Conservation (phyloP, 192 early-diverging fungal species). For the Backusella macrospora region DNA sequence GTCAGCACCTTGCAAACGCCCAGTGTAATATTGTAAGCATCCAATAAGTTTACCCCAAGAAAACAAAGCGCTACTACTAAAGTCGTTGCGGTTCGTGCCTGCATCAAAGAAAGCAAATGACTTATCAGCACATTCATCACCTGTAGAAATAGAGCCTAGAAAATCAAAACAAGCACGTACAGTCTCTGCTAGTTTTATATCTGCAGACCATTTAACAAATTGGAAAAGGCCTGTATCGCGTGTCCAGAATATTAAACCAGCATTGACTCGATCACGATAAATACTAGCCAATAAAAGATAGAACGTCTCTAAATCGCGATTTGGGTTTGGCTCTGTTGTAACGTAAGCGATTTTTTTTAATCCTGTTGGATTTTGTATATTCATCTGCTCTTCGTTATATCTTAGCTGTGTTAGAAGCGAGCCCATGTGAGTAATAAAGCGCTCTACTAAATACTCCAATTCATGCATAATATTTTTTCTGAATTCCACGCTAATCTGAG, state of each 20-base stretch:
- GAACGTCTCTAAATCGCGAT: conserved; percentile 57
- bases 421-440: conserved; percentile 63
- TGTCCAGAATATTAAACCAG: conserved; percentile 72
- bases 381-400: conserved; percentile 61
- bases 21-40: conserved; percentile 70
- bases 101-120: conserved; percentile 60
- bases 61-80: conserved; percentile 54
- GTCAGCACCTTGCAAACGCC: conserved; percentile 48
- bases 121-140: conserved; percentile 63
- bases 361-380: not conserved
- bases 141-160: conserved; percentile 82
- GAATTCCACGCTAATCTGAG: conserved; percentile 28
- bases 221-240: conserved; percentile 57
- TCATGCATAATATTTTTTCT: conserved; percentile 30
- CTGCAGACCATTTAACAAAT: conserved; percentile 67
- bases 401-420: conserved; percentile 61
- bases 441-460: conserved; percentile 50
- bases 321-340: not conserved
- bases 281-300: conserved; percentile 72
- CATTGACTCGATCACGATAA: conserved; percentile 76
- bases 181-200: conserved; percentile 61
- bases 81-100: conserved; percentile 38
- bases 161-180: conserved; percentile 78
- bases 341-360: not conserved
- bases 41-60: conserved; percentile 83